A percentile compares a stretch with the other conserved stretches of the same genome.
Evolutionary conservation across 495 filamentous ascomycete species (phyloP).

Genomic region (Xylaria acuta): DNA sequence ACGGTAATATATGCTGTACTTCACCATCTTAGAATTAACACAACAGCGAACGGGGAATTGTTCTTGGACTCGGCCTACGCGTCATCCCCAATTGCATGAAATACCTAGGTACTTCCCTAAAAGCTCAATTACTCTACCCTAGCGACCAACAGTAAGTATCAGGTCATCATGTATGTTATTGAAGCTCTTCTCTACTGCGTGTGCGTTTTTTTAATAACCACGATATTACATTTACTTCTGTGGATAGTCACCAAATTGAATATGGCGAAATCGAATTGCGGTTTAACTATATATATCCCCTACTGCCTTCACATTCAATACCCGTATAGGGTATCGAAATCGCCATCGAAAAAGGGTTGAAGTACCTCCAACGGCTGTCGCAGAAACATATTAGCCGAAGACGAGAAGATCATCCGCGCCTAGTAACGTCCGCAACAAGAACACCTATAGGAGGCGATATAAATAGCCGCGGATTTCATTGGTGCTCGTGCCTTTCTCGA

Average conservation of each 20-base stretch:
- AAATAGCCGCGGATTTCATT: conserved; percentile 38
- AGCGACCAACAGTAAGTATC: too few species aligned
- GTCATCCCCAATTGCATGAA: not conserved
- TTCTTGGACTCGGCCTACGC: too few species aligned
- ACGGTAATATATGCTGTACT: too few species aligned
- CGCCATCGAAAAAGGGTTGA: not conserved
- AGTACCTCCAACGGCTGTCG: not conserved
- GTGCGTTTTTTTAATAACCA: too few species aligned
- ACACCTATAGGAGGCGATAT: conserved; percentile 32
- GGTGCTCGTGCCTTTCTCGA: conserved; percentile 29
- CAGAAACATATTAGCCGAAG: conserved; percentile 40
- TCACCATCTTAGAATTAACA: too few species aligned
- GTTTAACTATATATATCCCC: not conserved
- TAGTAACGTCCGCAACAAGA: too few species aligned
- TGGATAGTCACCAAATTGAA: not conserved
- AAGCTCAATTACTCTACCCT: not conserved
- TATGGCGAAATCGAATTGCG: not conserved
- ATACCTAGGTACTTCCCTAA: not conserved
- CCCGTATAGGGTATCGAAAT: not conserved
- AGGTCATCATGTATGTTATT: too few species aligned
- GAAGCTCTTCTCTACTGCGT: too few species aligned
- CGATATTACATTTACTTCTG: not conserved
- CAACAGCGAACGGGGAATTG: not conserved
- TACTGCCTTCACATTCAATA: not conserved
- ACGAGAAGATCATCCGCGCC: conserved; percentile 28